Evolutionary conservation across 345 rosid genomes (phyloP).

Genomic region (Eucalyptus curtisii): DNA sequence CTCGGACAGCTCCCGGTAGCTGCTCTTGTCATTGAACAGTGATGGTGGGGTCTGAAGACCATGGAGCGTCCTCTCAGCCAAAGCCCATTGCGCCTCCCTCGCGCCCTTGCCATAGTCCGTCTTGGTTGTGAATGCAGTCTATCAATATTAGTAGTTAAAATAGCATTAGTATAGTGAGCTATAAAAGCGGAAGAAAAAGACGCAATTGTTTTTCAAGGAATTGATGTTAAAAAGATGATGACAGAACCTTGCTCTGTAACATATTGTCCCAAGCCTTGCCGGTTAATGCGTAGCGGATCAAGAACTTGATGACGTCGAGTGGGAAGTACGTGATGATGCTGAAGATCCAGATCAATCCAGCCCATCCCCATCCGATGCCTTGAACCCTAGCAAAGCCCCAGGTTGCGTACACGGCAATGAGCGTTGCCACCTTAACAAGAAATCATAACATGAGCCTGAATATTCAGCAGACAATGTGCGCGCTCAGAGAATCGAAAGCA

Average conservation of each 20-base stretch:
- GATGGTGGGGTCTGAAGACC: conserved; percentile 16
- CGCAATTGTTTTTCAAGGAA: neutral
- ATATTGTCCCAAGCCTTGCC: conserved; percentile 22
- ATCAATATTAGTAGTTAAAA: neutral
- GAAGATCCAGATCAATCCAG: conserved; percentile 34
- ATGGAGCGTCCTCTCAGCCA: conserved; percentile 23
- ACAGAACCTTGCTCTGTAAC: neutral
- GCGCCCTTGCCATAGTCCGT: conserved; percentile 30
- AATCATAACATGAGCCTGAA: neutral
- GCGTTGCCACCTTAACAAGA: conserved; percentile 19
- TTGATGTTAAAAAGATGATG: neutral
- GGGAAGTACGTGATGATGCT: conserved; percentile 33
- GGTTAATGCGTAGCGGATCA: conserved; percentile 17
- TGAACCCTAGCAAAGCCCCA: conserved; percentile 24
- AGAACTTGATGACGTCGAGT: conserved; percentile 29
- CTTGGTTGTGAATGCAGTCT: conserved; percentile 36
- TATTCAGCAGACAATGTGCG: neutral
- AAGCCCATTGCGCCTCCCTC: conserved; percentile 44
- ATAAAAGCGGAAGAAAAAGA: neutral
- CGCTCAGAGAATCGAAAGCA: neutral
- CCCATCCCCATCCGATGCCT: conserved; percentile 49
- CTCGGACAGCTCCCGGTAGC: conserved; percentile 9
- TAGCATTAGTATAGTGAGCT: neutral
- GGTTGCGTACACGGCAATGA: conserved; percentile 29
- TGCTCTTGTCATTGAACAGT: conserved; percentile 5